A percentile compares a stretch with the other conserved stretches of the same genome.
phyloP scores from a whole-genome alignment of 257 asterid genomes.

The Solanum clarkiae region DNA sequence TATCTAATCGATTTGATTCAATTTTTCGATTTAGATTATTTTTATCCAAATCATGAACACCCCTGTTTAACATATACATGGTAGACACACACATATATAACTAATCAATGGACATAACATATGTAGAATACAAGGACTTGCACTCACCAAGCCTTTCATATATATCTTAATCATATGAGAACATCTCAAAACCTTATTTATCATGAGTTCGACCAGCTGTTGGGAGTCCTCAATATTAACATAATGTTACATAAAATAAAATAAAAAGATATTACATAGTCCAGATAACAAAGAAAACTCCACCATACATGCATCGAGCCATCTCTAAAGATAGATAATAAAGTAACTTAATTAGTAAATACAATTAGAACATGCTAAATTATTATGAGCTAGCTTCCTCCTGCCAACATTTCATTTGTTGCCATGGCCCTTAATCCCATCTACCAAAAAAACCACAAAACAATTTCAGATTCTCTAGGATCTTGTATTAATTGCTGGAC shows the following conservation, averaged over 20 bases:
- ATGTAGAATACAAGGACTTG: neutral
- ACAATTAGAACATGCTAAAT: neutral
- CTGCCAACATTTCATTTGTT: neutral
- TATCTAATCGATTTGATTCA: no score
- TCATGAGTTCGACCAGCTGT: neutral
- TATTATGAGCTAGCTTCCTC: neutral
- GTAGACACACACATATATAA: neutral
- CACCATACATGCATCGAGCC: neutral
- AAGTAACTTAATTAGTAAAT: neutral
- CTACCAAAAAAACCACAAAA: neutral
- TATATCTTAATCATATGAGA: neutral
- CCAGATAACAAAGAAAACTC: neutral
- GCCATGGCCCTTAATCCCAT: neutral
- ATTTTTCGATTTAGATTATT: no score
- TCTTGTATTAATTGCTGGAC: neutral
- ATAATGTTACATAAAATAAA: neutral
- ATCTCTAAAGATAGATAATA: neutral
- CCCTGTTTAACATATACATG: neutral
- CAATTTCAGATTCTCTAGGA: neutral
- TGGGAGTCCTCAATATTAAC: neutral
- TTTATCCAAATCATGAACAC: no score
- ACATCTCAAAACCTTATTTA: neutral
- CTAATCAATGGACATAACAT: neutral
- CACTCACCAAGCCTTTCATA: neutral
- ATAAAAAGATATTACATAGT: neutral